Base-by-base conservation (phyloP, 352 stramenopile genomes). In the Plasmopara viticola region DNA sequence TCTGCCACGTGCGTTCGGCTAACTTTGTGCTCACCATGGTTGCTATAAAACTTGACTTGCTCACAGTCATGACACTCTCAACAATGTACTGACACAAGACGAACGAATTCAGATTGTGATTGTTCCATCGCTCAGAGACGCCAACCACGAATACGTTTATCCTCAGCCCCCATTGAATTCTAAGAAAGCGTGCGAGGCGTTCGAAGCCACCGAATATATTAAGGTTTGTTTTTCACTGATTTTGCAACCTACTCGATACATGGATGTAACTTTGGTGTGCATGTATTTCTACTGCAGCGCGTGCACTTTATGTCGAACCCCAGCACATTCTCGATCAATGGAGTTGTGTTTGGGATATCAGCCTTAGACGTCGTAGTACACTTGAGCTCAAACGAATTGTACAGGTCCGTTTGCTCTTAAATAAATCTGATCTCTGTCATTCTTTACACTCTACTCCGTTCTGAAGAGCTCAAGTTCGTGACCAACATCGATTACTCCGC, bases 291-390 rank as follows among this genome's bases (percentile, higher is more conserved):
- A 43, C 18, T 64, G n/a, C 53, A 90, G 69, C 82, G 95, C 17
- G 81, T 98, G 6, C 89, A 98, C 61, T 93, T 95, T 58, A 86
- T 98, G 60, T 84, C 95, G 1, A 99, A 99, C 62, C 96, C 96
- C 7, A 96, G 83, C 54, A 97, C 91, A 17, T 93, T 99, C 44
- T 76, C 81, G 46, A 89, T 98, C 53, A 98, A 98, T 61, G 95
- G 91, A 45, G 60, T 98, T 12, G 70, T 96, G 12, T 86, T 99
- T 51, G 94, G 90, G 40, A 79, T 97, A 29, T 97, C 92, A 7
- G 84, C 90, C 0, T 87, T 94, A 13, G 96, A 99, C 68, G 73
- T 96, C 37, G 62, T 98, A 17, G 61, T 94, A 41, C 78, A 91
- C 31, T 56, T 94, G 45, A 90, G 84, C 54, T 90, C 80, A 31